Evolutionary conservation across 768 basidiomycete genomes (phyloP), one percentile per base, ranked within the genome.

Genomic region (Lenzites betulinus): DNA sequence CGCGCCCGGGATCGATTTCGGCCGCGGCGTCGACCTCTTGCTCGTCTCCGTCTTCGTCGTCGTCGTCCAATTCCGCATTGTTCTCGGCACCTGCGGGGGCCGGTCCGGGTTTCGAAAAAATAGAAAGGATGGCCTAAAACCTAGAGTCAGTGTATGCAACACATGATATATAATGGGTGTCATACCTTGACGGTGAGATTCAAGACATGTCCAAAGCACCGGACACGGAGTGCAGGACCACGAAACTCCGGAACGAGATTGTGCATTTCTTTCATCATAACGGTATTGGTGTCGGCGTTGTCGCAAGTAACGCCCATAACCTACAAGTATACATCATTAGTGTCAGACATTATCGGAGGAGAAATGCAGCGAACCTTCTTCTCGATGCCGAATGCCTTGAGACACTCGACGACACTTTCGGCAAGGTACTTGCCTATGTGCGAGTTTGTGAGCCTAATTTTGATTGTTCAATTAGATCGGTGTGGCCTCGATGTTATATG

Each of bases 361-460:
- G 5, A 22, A 46, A 25, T 25, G 44, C 20, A 15, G 41, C 43
- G 1, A n/a, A 55, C 54, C 33, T 55, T 55, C 3, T 55, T 15
- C 23, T 26, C 43, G 44, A 46, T 46, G 20, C 44, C 44, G 25
- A 3, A 55, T 44, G 23, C 41, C 3, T 59, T 43, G 18, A 59
- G 49, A 48, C 58, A 59, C 18, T 42, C 23, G 7, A 11, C 42
- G 16, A 59, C 35, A 18, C 43, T 16, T 16, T 59, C 9, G 12
- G 41, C 49, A 2, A 59, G 39, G 23, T 59, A 51, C 23, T 13
- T n/a, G 25, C 58, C 50, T 8, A 39, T 59, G 41, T 59, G 58
- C 2, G 30, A 35, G 25, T 58, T 41, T 2, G 36, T 39, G 3
- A 58, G 23, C 30, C 47, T 58, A 13, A 7, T 36, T 7, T 22